phyloP scores from a whole-genome alignment of 805 yeast species.

The Jamesozyma gamospora region DNA sequence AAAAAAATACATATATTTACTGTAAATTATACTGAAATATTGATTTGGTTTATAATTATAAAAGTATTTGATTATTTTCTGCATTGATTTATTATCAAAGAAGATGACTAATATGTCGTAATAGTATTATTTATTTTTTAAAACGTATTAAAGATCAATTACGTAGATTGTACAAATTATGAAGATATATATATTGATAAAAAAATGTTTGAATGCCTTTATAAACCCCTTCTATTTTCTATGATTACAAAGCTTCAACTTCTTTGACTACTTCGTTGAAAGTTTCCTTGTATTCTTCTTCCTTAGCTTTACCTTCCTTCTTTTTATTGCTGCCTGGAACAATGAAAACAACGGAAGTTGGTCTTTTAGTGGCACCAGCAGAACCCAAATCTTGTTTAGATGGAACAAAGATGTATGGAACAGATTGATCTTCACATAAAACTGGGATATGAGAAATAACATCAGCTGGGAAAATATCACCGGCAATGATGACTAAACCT shows the following conservation, averaged over 20 bases:
- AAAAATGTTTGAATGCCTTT: conserved; percentile 1
- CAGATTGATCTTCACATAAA: conserved; percentile 86
- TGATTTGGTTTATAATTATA: no score
- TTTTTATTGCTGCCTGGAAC: conserved; percentile 91
- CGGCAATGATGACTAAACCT: conserved; percentile 92
- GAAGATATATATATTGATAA: conserved; percentile 1
- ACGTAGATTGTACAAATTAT: conserved; percentile 1
- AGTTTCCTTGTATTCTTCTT: conserved; percentile 83
- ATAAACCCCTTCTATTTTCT: neutral
- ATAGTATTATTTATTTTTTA: neutral
- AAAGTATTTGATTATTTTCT: no score
- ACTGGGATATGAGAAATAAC: conserved; percentile 97
- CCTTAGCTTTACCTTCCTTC: conserved; percentile 56
- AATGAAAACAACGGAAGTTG: conserved; percentile 94
- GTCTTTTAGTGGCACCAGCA: conserved; percentile 98
- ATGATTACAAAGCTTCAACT: conserved; percentile 35
- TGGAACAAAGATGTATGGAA: conserved; percentile 89
- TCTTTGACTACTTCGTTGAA: conserved; percentile 93
- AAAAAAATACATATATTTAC: no score
- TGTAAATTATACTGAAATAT: no score
- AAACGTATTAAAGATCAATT: conserved; percentile 1
- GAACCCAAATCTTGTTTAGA: conserved; percentile 97
- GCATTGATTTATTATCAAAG: no score
- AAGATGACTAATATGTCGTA: no score
- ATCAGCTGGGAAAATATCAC: conserved; percentile 96